phyloP scores from a whole-genome alignment of 371 early-diverging fungal species.

The Capillidium rhysosporum region DNA sequence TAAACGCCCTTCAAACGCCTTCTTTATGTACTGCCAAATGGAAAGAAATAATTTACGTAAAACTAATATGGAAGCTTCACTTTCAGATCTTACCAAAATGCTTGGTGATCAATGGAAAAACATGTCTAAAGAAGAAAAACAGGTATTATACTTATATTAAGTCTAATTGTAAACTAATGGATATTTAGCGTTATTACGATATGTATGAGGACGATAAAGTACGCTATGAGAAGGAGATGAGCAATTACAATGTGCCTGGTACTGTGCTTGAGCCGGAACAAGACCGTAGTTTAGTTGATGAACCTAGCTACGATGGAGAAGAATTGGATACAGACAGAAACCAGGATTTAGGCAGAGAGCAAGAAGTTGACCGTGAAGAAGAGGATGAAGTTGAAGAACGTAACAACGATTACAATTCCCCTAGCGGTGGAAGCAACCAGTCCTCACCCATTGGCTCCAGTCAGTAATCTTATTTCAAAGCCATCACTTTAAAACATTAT shows the following conservation, averaged over 20 bases:
- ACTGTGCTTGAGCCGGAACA: too few species aligned
- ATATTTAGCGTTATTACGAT: conserved; percentile 22
- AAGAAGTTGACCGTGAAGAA: too few species aligned
- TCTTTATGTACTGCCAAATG: conserved; percentile 32
- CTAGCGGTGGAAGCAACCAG: too few species aligned
- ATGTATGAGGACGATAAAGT: conserved; percentile 25
- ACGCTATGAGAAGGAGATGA: conserved; percentile 27
- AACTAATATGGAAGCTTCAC: conserved; percentile 21
- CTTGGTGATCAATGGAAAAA: conserved; percentile 27
- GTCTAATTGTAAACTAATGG: background rate
- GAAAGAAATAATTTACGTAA: conserved; percentile 32
- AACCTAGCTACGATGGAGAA: too few species aligned
- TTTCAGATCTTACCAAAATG: conserved; percentile 25
- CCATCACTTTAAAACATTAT: too few species aligned
- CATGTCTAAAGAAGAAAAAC: conserved; percentile 23
- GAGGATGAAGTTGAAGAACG: too few species aligned
- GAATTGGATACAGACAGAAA: too few species aligned
- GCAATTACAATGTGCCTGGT: conserved; percentile 10
- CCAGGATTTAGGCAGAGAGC: too few species aligned
- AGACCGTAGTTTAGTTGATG: too few species aligned
- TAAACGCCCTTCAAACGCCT: conserved; percentile 41
- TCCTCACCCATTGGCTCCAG: too few species aligned
- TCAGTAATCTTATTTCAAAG: too few species aligned
- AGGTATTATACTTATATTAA: conserved; percentile 12
- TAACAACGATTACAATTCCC: too few species aligned